Base-by-base conservation (phyloP, 2,329 filamentous ascomycete species). In the Corynespora cassiicola region DNA sequence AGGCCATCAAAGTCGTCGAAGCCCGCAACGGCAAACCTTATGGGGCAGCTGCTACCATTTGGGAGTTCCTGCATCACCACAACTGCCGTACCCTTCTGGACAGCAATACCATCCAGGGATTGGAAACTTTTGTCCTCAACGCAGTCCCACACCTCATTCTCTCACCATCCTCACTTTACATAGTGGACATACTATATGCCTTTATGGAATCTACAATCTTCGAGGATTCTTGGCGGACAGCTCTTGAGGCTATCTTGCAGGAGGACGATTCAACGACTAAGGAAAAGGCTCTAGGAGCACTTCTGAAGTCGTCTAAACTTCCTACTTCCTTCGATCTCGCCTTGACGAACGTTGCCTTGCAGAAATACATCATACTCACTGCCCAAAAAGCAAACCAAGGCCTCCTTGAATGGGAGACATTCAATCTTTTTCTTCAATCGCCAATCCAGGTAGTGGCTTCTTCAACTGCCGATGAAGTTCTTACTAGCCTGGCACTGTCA, bases 131-230 rank as follows among this genome's bases (percentile, higher is more conserved):
- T 26, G 67, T 86, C 4, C 65, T 74, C 14, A 70, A 80, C 1
- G 73, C 84, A 44, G 72, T 86, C 10, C 72, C 79, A 0, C 68
- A 73, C 1, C 70, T 94, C 11, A 68, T 91, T 3, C 68, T 78
- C 2, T 90, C 88, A 0, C 81, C 87, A 0, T 91, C 89, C 1
- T 80, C 82, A 0, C 67, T 78, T 2, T 78, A 85, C 33, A 65
- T 96, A 0, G 72, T 90, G 6, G 79, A 84, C 0, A 81, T 84
- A 8, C 71, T 95, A 0, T 78, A 84, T 31, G 65, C 78, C 1
- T 71, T 68, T 17, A 54, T 59, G 5, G 48, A 59, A 1, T 51
- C 63, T 9, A n/a, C 47, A 6, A 42, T 33, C 22, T 71, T 66
- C 42, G 54, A 59, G 34, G 39, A 45, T 24, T 50, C 50, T 8